Evolutionary conservation across 768 basidiomycete genomes (phyloP).

Genomic region (Psilocybe azurescens): DNA sequence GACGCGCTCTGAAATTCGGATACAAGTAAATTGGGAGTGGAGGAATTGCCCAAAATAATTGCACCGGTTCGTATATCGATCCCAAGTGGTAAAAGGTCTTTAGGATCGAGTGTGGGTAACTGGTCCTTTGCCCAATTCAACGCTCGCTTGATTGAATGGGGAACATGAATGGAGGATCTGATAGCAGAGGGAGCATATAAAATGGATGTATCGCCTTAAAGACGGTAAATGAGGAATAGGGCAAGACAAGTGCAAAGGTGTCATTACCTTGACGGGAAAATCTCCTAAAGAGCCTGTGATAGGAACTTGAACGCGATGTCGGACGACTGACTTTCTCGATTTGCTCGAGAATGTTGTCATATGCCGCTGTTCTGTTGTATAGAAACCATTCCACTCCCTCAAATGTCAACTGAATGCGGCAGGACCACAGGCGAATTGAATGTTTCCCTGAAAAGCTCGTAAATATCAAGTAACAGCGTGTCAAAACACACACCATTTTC

Average conservation of each 20-base stretch:
- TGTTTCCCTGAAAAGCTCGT: slow-evolving; percentile 34
- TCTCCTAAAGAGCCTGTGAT: slow-evolving; percentile 43
- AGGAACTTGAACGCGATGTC: slow-evolving; percentile 41
- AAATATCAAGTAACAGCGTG: background rate
- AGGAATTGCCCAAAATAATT: slow-evolving; percentile 83
- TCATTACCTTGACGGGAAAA: slow-evolving; percentile 45
- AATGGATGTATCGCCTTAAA: slow-evolving; percentile 30
- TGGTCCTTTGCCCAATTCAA: slow-evolving; percentile 61
- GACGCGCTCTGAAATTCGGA: slow-evolving; percentile 78
- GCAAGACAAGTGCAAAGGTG: background rate
- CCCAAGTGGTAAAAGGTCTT: slow-evolving; percentile 87
- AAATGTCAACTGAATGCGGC: slow-evolving; percentile 79
- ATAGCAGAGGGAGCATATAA: slow-evolving; percentile 37
- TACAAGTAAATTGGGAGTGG: slow-evolving; percentile 83
- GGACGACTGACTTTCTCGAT: slow-evolving; percentile 53
- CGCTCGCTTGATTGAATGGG: slow-evolving; percentile 42
- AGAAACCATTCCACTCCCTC: slow-evolving; percentile 94
- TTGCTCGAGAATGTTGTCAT: slow-evolving; percentile 83
- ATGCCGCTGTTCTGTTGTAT: slow-evolving; percentile 89
- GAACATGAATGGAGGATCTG: slow-evolving; percentile 36
- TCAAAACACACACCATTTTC: slow-evolving; percentile 56
- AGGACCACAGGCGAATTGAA: slow-evolving; percentile 53
- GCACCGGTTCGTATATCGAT: slow-evolving; percentile 80
- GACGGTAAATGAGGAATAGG: background rate
- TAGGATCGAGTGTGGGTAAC: slow-evolving; percentile 75